phyloP scores from a whole-genome alignment of 1,284 basidiomycete genomes.

The Cryptococcus wingfieldii region DNA sequence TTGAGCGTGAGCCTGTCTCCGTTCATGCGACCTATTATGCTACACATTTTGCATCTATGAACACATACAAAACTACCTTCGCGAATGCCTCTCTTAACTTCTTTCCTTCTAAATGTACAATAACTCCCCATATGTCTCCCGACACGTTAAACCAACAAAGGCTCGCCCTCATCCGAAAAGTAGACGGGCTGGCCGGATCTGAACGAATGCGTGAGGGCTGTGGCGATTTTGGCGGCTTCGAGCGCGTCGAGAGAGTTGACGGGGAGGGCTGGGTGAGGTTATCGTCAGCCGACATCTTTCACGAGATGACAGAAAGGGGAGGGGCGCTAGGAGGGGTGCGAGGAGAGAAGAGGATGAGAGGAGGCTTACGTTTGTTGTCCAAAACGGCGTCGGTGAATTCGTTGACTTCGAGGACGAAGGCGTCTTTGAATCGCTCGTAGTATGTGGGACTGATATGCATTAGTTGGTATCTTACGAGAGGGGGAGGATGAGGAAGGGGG shows the following conservation, averaged over 20 bases:
- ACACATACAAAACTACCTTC: too few relatives aligned
- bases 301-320: slow-evolving; percentile 1
- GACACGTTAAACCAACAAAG: slow-evolving; percentile 12
- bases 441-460: slow-evolving; percentile 2
- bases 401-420: slow-evolving; percentile 32
- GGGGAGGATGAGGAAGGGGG: neutral
- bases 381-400: slow-evolving; percentile 10
- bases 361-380: slow-evolving; percentile 8
- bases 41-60: too few relatives aligned
- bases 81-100: too few relatives aligned
- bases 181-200: slow-evolving; percentile 17
- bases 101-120: too few relatives aligned
- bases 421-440: slow-evolving; percentile 25
- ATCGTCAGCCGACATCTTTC: too few relatives aligned
- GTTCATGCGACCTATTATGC: too few relatives aligned
- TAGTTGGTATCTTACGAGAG: neutral
- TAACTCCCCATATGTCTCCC: too few relatives aligned
- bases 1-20: too few relatives aligned
- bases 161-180: slow-evolving; percentile 29
- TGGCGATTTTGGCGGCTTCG: slow-evolving; percentile 29
- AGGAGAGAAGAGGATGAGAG: slow-evolving; percentile 6
- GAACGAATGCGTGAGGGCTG: slow-evolving; percentile 25
- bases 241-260: slow-evolving; percentile 24
- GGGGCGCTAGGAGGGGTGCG: neutral
- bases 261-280: slow-evolving; percentile 13